Base-by-base conservation (phyloP, 257 asterid genomes). In the Plectranthus barbatus region DNA sequence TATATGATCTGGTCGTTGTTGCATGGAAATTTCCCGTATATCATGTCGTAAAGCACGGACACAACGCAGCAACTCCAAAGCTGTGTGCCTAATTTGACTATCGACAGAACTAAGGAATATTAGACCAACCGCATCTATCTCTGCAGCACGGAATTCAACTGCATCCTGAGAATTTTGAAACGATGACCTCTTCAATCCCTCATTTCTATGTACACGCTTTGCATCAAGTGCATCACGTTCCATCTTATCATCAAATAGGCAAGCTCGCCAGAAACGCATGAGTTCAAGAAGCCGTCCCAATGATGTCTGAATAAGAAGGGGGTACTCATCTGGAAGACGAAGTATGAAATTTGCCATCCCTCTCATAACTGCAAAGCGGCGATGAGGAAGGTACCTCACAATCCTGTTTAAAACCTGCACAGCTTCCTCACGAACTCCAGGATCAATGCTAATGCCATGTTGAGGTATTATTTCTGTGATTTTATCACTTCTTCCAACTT, bases 371-470 rank as follows among this genome's bases (percentile, higher is more conserved):
- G 97, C 91, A 82, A 93, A 93, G 53, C 99, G 97, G 64, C 97
- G 96, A 80, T 90, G 96, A 45, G 97, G 99, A 66, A 90, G 95
- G 79, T 76, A 79, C 56, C 93, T 82, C 58, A 93, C 96, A 5
- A 90, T 93, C 72, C 97, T 85, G 76, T 87, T 93, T 71, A 93
- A 85, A 42, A 93, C 99, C 78, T 90, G 96, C 57, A 87, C 97
- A 63, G 96, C 95, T 80, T 93, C 99, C 76, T 93, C 99, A 55
- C 99, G 93, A 53, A 93, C 99, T 51, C 96, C 99, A 41, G 99
- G 99, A 77, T 93, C 99, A 51, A 90, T 93, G 67, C 99, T 90
- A 62, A 93, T 93, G 77, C 97, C 96, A 80, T 93, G 99, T 61
- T 93, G 99, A 54, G 99, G 99, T 64, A 93, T 90, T 69, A 93